Conservation (phyloP, 2,329 filamentous ascomycete species). For the Aspergillus luchuensis region DNA sequence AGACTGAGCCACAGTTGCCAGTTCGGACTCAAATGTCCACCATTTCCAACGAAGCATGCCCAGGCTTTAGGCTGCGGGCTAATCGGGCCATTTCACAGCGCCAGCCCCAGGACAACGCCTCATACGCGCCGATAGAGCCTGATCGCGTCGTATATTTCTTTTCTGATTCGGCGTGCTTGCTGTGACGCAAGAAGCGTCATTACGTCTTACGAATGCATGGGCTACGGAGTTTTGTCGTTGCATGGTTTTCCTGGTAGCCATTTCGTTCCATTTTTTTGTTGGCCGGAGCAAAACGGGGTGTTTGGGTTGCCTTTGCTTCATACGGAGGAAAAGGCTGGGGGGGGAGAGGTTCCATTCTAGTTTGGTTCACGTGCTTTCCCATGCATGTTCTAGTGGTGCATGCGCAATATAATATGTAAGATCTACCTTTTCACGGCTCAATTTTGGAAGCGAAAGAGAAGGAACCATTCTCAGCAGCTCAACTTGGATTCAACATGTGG, state of each 20-base stretch:
- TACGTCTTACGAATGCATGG: constrained; percentile 42
- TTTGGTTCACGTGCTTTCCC: neutral
- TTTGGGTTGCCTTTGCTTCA: constrained; percentile 21
- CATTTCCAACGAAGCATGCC: neutral
- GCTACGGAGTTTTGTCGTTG: constrained; percentile 37
- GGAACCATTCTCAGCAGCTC: neutral
- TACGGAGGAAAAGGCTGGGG: constrained; percentile 9
- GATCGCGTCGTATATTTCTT: constrained; percentile 8
- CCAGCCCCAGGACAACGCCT: neutral
- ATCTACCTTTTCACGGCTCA: constrained; percentile 13
- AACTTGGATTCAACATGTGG: neutral
- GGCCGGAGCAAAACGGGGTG: constrained; percentile 23
- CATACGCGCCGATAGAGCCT: neutral
- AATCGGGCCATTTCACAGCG: neutral
- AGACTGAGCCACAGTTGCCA: constrained; percentile 52
- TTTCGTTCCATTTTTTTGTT: constrained; percentile 25
- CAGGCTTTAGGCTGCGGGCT: neutral
- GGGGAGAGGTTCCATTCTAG: constrained; percentile 2
- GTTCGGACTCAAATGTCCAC: neutral
- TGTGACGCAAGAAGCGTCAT: constrained; percentile 21
- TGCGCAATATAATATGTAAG: constrained; percentile 24
- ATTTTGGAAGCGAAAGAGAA: neutral
- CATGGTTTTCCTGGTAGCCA: constrained; percentile 29
- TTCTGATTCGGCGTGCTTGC: constrained; percentile 18
- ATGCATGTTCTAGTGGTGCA: constrained; percentile 16